Percentiles rank a stretch among this genome's conserved stretches.
Conservation (phyloP, 2,329 filamentous ascomycete genomes). For the Pseudogymnoascus sp. region DNA sequence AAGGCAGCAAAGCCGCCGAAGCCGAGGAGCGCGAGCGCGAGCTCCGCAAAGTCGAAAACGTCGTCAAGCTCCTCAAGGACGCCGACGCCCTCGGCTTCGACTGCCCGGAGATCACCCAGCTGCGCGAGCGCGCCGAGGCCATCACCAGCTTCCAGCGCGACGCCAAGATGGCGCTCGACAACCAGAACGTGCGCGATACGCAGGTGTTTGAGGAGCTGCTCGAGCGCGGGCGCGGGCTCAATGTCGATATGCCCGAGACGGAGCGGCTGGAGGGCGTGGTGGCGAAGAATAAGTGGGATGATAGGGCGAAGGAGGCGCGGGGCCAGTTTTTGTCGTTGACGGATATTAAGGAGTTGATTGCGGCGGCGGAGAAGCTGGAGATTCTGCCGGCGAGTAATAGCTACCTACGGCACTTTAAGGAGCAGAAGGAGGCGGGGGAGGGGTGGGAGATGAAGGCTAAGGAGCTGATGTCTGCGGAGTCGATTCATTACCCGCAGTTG, state of each 20-base stretch:
- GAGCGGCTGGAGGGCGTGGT: slow-evolving; percentile 73
- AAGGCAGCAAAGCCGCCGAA: slow-evolving; percentile 67
- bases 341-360: slow-evolving; percentile 72
- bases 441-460: slow-evolving; percentile 90
- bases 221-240: slow-evolving; percentile 83
- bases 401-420: slow-evolving; percentile 65
- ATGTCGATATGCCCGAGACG: slow-evolving; percentile 84
- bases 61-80: slow-evolving; percentile 73
- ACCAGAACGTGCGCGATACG: slow-evolving; percentile 53
- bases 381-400: slow-evolving; percentile 69
- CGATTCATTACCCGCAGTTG: slow-evolving; percentile 88
- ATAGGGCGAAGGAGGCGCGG: slow-evolving; percentile 60
- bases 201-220: slow-evolving; percentile 81
- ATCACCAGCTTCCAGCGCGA: slow-evolving; percentile 79
- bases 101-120: slow-evolving; percentile 77
- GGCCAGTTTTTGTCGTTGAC: slow-evolving; percentile 62
- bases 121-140: slow-evolving; percentile 76
- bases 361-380: slow-evolving; percentile 66
- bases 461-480: slow-evolving; percentile 85
- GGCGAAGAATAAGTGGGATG: slow-evolving; percentile 82
- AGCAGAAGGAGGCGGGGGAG: slow-evolving; percentile 68
- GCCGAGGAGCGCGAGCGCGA: slow-evolving; percentile 78
- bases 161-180: slow-evolving; percentile 62
- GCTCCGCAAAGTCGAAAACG: slow-evolving; percentile 79
- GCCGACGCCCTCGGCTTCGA: slow-evolving; percentile 88